Evolutionary conservation across 108 stramenopile species (phyloP), one percentile per base, ranked within the genome.

Genomic region (Seminavis robusta): DNA sequence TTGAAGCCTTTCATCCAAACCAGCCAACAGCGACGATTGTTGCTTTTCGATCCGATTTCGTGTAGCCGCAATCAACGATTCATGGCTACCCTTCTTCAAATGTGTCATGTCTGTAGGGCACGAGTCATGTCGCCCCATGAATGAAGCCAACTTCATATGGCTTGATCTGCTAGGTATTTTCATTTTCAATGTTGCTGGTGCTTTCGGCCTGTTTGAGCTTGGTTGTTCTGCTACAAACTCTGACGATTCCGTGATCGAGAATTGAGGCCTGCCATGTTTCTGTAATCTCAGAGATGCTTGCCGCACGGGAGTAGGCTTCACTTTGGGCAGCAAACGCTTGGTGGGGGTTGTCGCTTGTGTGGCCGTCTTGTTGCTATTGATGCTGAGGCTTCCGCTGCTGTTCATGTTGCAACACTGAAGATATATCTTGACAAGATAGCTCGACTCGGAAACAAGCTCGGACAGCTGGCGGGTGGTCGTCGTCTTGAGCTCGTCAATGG

Each of bases 391-490:
- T n/a, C n/a, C n/a, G n/a, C 32, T n/a, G 4, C 17, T 29, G n/a
- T 26, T 27, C 21, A 25, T 43, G 31, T 48, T 28, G 24, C 30
- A 26, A 26, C 69, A 61, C 37, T 60, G 57, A 54, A 70, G 27
- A 9, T 53, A 38, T 5, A 70, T 17, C 28, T 55, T 70, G 30
- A 70, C 39, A 11, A 61, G n/a, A 41, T 55, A 48, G n/a, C 36
- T 32, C 25, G 60, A 39, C 17, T 60, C 59, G 1, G 59, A 40
- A 28, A 60, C 60, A 13, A 55, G 33, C 37, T 57, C 42, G 37
- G 54, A 62, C 8, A 70, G 48, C 10, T 62, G 34, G 28, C 47
- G 42, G 6, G 69, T 70, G 10, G 33, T 57, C 7, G 55, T 62
- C 21, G 27, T 23, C 37, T 56, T 56, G 39, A 70, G 33, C 30